phyloP scores from a whole-genome alignment of 2,329 filamentous ascomycete genomes.

The Nemania diffusa region DNA sequence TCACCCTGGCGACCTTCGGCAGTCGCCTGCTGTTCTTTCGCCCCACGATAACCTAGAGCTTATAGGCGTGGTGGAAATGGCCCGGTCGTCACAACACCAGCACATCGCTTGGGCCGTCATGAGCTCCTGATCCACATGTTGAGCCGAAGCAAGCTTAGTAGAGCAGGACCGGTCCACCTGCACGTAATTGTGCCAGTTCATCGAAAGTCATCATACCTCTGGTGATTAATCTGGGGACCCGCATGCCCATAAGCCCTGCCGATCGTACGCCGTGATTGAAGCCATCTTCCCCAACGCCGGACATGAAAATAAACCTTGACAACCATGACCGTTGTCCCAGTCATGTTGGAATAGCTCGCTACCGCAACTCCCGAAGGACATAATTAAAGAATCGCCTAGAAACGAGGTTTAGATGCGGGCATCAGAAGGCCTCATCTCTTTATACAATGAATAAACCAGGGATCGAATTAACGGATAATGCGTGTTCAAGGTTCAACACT shows the following conservation, averaged over 20 bases:
- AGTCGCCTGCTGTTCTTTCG: slow-evolving; percentile 9
- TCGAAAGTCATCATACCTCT: slow-evolving; percentile 9
- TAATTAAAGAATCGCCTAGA: slow-evolving; percentile 9
- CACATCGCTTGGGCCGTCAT: neutral
- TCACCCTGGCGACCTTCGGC: slow-evolving; percentile 30
- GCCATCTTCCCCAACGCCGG: slow-evolving; percentile 42
- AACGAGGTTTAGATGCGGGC: slow-evolving; percentile 11
- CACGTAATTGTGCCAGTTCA: slow-evolving; percentile 6
- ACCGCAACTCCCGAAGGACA: slow-evolving; percentile 30
- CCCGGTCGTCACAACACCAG: neutral
- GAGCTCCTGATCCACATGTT: neutral
- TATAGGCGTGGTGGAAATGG: neutral
- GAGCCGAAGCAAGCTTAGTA: slow-evolving; percentile 10
- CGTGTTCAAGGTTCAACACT: slow-evolving; percentile 35
- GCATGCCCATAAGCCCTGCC: slow-evolving; percentile 14
- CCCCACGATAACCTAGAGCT: neutral
- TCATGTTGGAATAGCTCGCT: slow-evolving; percentile 20
- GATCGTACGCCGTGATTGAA: slow-evolving; percentile 27
- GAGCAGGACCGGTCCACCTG: neutral
- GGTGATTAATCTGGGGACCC: slow-evolving; percentile 19
- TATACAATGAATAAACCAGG: slow-evolving; percentile 28
- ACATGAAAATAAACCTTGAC: slow-evolving; percentile 33
- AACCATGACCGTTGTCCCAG: slow-evolving; percentile 7
- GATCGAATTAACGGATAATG: neutral
- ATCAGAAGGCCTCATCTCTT: neutral